Conservation (phyloP, 139 green algal species). For the Auxenochlorella pyrenoidosa region DNA sequence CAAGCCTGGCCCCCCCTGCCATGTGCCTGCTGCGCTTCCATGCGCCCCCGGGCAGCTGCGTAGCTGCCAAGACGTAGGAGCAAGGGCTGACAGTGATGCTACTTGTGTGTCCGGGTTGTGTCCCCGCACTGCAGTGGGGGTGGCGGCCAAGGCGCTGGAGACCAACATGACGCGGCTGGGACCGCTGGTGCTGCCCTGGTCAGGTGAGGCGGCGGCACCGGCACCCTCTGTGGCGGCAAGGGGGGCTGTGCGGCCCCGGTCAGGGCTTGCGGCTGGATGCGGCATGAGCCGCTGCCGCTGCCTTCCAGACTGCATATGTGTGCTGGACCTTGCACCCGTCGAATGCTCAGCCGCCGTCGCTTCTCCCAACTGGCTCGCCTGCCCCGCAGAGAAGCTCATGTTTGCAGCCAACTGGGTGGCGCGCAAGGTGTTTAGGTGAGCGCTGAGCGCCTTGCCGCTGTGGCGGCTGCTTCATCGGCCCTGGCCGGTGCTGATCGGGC, state of each 20-base stretch:
- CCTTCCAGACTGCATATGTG: not conserved
- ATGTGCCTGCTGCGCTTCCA: too few species aligned
- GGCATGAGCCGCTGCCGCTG: too few species aligned
- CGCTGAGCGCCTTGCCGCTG: not conserved
- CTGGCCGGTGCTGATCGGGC: not conserved
- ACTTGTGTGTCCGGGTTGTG: too few species aligned
- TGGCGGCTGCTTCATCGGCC: not conserved
- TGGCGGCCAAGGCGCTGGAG: slow-evolving; percentile 62
- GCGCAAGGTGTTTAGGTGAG: slow-evolving; percentile 38
- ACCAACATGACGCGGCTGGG: slow-evolving; percentile 69
- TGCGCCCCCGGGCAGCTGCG: too few species aligned
- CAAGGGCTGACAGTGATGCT: too few species aligned
- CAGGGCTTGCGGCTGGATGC: not conserved
- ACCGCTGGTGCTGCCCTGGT: slow-evolving; percentile 66
- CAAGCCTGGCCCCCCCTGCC: too few species aligned
- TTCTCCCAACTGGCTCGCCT: not conserved
- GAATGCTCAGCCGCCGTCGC: not conserved
- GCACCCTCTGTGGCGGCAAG: not conserved
- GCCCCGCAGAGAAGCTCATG: slow-evolving; percentile 58
- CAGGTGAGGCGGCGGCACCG: not conserved
- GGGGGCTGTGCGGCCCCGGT: too few species aligned
- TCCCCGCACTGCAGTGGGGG: not conserved
- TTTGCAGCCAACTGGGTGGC: slow-evolving; percentile 63
- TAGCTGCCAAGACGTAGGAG: too few species aligned
- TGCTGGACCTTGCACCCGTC: not conserved